phyloP scores from a whole-genome alignment of 1,284 basidiomycete species.

The Coniophora puteana region DNA sequence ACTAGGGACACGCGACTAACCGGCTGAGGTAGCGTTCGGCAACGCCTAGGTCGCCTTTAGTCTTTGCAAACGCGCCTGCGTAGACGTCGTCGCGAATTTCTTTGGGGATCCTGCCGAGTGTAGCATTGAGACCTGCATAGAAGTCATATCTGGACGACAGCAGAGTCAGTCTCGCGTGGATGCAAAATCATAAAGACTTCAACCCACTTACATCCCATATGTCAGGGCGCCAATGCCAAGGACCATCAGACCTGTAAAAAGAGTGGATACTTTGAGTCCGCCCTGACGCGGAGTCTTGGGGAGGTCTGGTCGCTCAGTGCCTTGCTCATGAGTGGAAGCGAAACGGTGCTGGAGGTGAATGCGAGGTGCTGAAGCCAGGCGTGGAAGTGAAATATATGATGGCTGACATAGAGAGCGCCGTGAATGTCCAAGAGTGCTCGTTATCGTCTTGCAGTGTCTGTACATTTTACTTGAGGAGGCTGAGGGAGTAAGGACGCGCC shows the following conservation, averaged over 20 bases:
- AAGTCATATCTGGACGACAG: constrained; percentile 51
- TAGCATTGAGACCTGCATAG: constrained; percentile 56
- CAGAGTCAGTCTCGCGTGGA: constrained; percentile 8
- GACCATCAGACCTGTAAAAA: constrained; percentile 45
- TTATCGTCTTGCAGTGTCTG: no score
- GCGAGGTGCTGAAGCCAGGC: no score
- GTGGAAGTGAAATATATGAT: no score
- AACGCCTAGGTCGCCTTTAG: constrained; percentile 53
- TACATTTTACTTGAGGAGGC: no score
- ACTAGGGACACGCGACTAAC: constrained; percentile 34
- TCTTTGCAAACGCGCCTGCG: constrained; percentile 59
- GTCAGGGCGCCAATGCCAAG: constrained; percentile 46
- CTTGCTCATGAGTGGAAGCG: no score
- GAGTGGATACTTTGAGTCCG: constrained; percentile 32
- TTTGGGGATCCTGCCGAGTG: constrained; percentile 59
- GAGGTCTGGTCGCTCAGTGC: no score
- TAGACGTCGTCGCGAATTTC: constrained; percentile 63
- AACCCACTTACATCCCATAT: constrained; percentile 50
- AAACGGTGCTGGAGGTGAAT: no score
- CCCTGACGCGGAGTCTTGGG: no score
- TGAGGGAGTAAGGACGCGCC: no score
- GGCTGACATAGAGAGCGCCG: no score
- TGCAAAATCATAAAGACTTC: constrained; percentile 2
- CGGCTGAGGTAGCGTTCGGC: constrained; percentile 52
- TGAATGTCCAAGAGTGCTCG: no score